Conservation (phyloP, 805 yeast genomes). For the Nakazawaea wyomingensis region DNA sequence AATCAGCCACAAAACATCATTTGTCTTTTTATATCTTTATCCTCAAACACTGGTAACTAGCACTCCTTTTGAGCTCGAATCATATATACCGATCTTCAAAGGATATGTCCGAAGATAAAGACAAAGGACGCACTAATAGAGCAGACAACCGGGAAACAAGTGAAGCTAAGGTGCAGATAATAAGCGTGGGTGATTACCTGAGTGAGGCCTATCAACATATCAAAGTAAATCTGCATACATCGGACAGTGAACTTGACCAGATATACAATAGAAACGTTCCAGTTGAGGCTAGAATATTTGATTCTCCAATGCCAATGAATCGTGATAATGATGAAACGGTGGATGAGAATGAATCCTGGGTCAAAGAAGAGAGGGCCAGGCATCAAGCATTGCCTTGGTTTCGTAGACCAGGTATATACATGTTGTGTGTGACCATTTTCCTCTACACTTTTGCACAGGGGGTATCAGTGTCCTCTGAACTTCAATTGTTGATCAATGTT, state of each 20-base stretch:
- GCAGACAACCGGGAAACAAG: no score
- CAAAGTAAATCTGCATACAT: neutral
- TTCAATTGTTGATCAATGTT: constrained; percentile 31
- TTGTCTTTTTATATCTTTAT: no score
- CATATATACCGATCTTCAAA: no score
- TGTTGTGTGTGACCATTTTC: constrained; percentile 39
- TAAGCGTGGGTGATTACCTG: neutral
- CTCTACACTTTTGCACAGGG: constrained; percentile 37
- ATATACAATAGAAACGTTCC: neutral
- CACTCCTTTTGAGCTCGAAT: no score
- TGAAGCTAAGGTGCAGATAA: neutral
- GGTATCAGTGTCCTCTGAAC: constrained; percentile 33
- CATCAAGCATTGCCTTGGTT: constrained; percentile 42
- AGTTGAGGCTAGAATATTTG: neutral
- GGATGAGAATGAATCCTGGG: constrained; percentile 1
- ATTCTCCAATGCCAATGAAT: neutral
- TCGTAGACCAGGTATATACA: constrained; percentile 49
- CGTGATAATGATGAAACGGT: neutral
- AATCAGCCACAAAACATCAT: no score
- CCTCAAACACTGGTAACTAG: no score
- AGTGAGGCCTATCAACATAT: neutral
- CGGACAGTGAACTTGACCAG: neutral
- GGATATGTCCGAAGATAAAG: no score
- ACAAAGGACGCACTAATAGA: no score
- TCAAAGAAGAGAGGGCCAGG: constrained; percentile 1